Evolutionary conservation across 192 early-diverging fungal genomes (phyloP).

Genomic region (Coemansia sp.): DNA sequence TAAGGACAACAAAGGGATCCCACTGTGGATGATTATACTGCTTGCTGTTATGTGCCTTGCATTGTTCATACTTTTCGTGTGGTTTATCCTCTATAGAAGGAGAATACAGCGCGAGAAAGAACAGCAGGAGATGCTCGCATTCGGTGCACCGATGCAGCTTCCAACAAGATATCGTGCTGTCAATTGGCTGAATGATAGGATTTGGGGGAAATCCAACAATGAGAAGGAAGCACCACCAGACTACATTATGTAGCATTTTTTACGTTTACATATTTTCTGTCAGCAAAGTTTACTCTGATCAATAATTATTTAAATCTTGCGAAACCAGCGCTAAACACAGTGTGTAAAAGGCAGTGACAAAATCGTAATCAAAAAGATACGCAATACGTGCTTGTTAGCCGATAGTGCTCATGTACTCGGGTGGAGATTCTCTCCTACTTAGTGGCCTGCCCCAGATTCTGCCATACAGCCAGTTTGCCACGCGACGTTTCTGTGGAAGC

Average conservation of each 20-base stretch:
- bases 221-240: too few relatives aligned
- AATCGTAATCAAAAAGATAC: too few relatives aligned
- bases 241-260: background rate
- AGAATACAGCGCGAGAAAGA: background rate
- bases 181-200: background rate
- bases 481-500: background rate
- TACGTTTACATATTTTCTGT: too few relatives aligned
- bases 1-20: background rate
- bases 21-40: background rate
- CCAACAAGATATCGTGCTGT: background rate
- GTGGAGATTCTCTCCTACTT: background rate
- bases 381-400: background rate
- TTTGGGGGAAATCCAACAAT: background rate
- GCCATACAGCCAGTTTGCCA: background rate
- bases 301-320: background rate
- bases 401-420: background rate
- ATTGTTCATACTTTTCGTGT: background rate
- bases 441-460: background rate
- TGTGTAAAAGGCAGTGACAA: too few relatives aligned
- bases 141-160: conserved; percentile 4
- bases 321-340: background rate
- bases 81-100: background rate
- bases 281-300: too few relatives aligned
- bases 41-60: background rate
- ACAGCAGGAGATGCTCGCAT: background rate